Percentiles rank a stretch among this genome's conserved stretches.
phyloP scores from a whole-genome alignment of 2,329 filamentous ascomycete species.

The Alternaria longipes region DNA sequence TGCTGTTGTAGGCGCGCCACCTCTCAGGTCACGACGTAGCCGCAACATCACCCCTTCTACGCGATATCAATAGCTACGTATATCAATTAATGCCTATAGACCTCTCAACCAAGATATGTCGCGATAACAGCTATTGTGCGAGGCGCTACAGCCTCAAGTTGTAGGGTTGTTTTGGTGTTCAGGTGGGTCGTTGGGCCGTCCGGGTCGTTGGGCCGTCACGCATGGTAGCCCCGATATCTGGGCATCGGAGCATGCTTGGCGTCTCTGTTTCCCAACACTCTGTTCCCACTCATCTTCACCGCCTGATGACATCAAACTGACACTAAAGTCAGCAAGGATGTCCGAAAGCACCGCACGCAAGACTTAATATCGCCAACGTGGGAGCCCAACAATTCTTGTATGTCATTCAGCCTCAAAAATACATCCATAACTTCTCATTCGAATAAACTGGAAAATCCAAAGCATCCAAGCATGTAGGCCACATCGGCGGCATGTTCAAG shows the following conservation, averaged over 20 bases:
- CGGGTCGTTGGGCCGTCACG: too few relatives aligned
- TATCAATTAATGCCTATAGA: too few relatives aligned
- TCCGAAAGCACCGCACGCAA: background rate
- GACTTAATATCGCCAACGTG: background rate
- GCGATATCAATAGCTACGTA: too few relatives aligned
- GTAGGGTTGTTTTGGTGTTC: too few relatives aligned
- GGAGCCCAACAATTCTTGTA: too few relatives aligned
- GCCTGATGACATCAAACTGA: conserved; percentile 2
- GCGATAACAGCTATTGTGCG: too few relatives aligned
- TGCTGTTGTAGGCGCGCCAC: too few relatives aligned
- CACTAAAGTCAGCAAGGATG: background rate
- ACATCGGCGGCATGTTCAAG: background rate
- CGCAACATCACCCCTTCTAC: too few relatives aligned
- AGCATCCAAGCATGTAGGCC: background rate
- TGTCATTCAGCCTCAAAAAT: background rate
- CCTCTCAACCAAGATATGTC: too few relatives aligned
- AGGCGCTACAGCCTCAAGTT: too few relatives aligned
- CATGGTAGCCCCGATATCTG: background rate
- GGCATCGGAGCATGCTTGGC: background rate
- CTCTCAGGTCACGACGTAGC: too few relatives aligned
- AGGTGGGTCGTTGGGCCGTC: too few relatives aligned
- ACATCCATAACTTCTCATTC: background rate
- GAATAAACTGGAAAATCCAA: background rate
- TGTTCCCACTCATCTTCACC: background rate
- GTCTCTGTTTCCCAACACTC: background rate